Percentiles rank a stretch among this genome's conserved stretches.
Evolutionary conservation across 176 grass and related monocot species (phyloP).

Genomic region (Canna indica): DNA sequence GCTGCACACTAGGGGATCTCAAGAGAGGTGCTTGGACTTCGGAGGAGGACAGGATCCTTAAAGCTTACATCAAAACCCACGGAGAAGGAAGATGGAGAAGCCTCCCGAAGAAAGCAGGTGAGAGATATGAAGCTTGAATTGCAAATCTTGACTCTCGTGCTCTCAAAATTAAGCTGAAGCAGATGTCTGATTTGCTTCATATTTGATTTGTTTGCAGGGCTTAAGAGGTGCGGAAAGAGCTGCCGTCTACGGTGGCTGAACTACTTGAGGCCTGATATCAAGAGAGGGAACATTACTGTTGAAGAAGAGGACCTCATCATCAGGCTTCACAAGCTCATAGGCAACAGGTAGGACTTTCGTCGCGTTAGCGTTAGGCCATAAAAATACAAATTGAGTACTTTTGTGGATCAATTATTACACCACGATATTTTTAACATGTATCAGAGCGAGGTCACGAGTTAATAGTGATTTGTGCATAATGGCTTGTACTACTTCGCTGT

Average conservation of each 20-base stretch:
- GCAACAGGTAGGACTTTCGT: background rate
- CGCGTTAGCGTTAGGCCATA: too few species aligned
- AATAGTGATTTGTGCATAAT: too few species aligned
- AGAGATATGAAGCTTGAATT: background rate
- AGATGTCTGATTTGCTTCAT: background rate
- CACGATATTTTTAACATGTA: too few species aligned
- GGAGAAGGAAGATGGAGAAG: conserved; percentile 12
- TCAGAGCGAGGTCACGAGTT: too few species aligned
- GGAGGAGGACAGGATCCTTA: conserved; percentile 7
- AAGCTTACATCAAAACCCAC: conserved; percentile 1
- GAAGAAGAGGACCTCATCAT: conserved; percentile 10
- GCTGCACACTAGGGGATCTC: background rate
- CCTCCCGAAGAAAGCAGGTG: conserved; percentile 11
- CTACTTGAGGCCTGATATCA: conserved; percentile 6
- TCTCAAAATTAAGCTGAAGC: too few species aligned
- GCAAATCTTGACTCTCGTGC: background rate
- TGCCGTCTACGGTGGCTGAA: conserved; percentile 7
- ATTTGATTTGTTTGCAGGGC: background rate
- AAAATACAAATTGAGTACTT: too few species aligned
- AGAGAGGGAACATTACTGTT: background rate
- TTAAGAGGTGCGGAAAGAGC: conserved; percentile 1
- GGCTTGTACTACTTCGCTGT: too few species aligned
- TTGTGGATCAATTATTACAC: too few species aligned
- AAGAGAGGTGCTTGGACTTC: conserved; percentile 4
- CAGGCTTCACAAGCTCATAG: background rate